Conservation (phyloP, 2,329 filamentous ascomycete species). For the Sarocladiaceae sp. region DNA sequence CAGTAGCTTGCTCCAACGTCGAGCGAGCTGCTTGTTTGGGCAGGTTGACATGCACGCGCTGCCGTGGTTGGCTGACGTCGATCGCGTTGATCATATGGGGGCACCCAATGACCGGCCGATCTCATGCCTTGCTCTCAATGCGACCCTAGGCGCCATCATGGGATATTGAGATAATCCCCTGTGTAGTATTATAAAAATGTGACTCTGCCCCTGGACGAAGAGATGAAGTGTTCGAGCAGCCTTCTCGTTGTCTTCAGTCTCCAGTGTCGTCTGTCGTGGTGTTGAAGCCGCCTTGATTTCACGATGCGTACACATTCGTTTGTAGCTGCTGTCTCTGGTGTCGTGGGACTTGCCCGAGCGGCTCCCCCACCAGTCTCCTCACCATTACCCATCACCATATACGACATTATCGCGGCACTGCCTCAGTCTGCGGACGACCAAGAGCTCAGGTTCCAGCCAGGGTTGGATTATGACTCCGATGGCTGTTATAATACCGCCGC, state of each 20-base stretch:
- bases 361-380: no score
- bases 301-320: neutral
- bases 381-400: constrained; percentile 12
- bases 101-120: constrained; percentile 5
- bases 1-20: constrained; percentile 3
- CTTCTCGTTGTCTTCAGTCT: no score
- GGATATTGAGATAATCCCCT: neutral
- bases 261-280: no score
- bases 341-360: neutral
- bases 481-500: constrained; percentile 42
- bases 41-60: neutral
- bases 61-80: constrained; percentile 1
- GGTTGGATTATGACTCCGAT: constrained; percentile 32
- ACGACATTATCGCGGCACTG: constrained; percentile 23
- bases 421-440: constrained; percentile 24
- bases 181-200: neutral
- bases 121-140: constrained; percentile 5
- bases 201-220: no score
- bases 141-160: constrained; percentile 1
- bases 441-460: constrained; percentile 30
- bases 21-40: constrained; percentile 3
- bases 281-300: no score
- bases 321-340: neutral
- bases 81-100: constrained; percentile 4
- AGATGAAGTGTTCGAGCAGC: no score